These are phyloP conservation scores for Penicillium palitans DNA, from an alignment of 2,329 filamentous ascomycete genomes.

Conservation along the genomic window DNA sequence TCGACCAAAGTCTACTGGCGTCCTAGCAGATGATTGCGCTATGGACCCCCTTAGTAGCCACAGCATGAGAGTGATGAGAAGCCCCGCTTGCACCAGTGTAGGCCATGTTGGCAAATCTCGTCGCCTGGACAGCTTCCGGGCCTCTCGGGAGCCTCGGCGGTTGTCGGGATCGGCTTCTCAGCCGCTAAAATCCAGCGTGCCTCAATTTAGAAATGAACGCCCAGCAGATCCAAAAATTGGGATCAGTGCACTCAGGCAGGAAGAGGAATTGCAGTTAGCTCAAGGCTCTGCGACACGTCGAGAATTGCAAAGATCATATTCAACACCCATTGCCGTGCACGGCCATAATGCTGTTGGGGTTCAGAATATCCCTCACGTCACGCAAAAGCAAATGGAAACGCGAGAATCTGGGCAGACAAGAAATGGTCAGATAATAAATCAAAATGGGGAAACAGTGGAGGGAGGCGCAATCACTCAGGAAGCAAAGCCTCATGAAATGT, in stretches of 20 bases:
- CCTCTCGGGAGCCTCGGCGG: not conserved
- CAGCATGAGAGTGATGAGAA: not conserved
- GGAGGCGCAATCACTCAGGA: not conserved
- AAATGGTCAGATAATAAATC: not conserved
- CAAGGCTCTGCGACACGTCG: not conserved
- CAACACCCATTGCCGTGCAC: not conserved
- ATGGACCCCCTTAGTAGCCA: not conserved
- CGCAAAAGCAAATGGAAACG: not conserved
- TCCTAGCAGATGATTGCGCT: conserved; percentile 1
- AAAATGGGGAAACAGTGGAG: not conserved
- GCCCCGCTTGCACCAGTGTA: not conserved
- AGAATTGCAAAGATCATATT: not conserved
- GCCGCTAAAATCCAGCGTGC: not conserved
- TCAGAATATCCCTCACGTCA: not conserved
- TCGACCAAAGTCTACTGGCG: conserved; percentile 3
- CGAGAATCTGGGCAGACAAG: too few relatives aligned
- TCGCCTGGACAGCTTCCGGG: conserved; percentile 1
- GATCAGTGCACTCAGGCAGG: not conserved
- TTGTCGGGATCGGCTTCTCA: not conserved
- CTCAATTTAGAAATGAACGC: not conserved
- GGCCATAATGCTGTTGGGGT: not conserved
- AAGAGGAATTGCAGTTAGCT: not conserved
- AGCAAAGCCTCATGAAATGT: conserved; percentile 34
- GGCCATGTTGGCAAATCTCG: not conserved
- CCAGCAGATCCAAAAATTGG: not conserved